Evolutionary conservation across 306 rosid species (phyloP).

Genomic region (Delonix regia): DNA sequence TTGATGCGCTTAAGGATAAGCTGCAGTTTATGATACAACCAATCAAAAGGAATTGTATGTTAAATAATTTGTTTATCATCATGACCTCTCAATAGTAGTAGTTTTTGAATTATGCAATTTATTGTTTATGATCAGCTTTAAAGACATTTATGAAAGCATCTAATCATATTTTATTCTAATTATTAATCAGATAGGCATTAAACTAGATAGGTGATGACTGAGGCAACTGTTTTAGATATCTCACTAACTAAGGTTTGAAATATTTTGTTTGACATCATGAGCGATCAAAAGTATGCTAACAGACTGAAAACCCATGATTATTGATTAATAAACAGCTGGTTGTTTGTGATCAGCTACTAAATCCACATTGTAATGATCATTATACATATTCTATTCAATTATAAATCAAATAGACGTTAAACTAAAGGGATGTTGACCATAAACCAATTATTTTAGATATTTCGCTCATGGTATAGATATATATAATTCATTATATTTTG

Average conservation of each 20-base stretch:
- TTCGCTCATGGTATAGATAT: too few relatives aligned
- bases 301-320: background rate
- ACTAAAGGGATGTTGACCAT: background rate
- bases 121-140: background rate
- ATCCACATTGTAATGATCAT: background rate
- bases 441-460: background rate
- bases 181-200: background rate
- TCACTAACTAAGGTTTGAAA: background rate
- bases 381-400: background rate
- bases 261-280: background rate
- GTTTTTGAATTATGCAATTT: background rate
- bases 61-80: background rate
- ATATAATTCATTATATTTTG: too few relatives aligned
- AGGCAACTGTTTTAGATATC: background rate
- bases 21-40: background rate
- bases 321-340: background rate
- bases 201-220: background rate
- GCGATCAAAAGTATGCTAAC: background rate
- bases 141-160: background rate
- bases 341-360: background rate
- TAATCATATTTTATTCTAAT: background rate
- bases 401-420: background rate
- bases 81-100: too few relatives aligned
- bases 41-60: background rate
- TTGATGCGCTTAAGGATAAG: background rate